phyloP scores from a whole-genome alignment of 2,329 filamentous ascomycete species.

The Penicillium verrucosum region DNA sequence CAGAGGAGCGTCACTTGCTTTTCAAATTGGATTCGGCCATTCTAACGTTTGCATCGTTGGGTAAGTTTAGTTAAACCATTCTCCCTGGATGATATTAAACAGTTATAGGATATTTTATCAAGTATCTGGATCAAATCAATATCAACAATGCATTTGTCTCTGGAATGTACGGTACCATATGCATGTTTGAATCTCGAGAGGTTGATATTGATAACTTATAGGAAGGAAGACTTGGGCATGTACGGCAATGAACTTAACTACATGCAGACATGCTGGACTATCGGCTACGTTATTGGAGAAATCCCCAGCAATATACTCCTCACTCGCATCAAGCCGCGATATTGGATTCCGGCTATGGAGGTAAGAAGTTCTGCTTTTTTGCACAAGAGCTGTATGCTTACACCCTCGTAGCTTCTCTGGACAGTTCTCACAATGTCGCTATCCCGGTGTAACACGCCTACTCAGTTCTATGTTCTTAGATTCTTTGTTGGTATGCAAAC shows the following conservation, averaged over 20 bases:
- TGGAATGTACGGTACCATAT: conserved; percentile 39
- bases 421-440: conserved; percentile 49
- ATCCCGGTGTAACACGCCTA: conserved; percentile 40
- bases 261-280: conserved; percentile 56
- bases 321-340: conserved; percentile 47
- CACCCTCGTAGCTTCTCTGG: conserved; percentile 41
- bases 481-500: conserved; percentile 47
- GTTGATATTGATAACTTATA: conserved; percentile 15
- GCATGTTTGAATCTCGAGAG: too few species aligned
- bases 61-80: conserved; percentile 22
- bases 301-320: conserved; percentile 53
- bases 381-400: neutral
- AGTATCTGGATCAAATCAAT: conserved; percentile 48
- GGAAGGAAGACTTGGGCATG: conserved; percentile 53
- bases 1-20: conserved; percentile 48
- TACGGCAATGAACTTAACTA: conserved; percentile 56
- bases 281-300: conserved; percentile 58
- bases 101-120: conserved; percentile 49
- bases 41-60: conserved; percentile 47
- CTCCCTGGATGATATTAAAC: neutral
- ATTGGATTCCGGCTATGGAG: conserved; percentile 51
- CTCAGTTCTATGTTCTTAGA: conserved; percentile 47
- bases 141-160: conserved; percentile 49
- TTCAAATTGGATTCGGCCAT: conserved; percentile 51
- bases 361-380: conserved; percentile 22